Percentiles rank a stretch among this genome's conserved stretches.
phyloP scores from a whole-genome alignment of 2,329 filamentous ascomycete species.

The Colletotrichum viniferum region DNA sequence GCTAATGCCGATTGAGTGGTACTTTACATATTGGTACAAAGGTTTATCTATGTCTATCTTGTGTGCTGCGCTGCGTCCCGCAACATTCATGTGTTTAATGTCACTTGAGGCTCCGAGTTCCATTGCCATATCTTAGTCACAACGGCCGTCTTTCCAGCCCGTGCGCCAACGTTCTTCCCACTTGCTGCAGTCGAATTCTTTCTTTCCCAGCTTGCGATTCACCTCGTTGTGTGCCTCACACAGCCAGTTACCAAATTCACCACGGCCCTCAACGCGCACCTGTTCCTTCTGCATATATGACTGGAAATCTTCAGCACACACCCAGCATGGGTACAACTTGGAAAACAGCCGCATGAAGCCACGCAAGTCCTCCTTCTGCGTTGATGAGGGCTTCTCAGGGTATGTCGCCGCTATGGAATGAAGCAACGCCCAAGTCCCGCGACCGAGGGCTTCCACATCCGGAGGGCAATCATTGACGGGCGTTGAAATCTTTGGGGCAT shows the following conservation, averaged over 20 bases:
- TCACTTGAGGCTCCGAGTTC: background rate
- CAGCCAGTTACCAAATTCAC: conserved; percentile 81
- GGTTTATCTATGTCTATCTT: background rate
- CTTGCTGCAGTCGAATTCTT: conserved; percentile 82
- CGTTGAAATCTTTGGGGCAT: conserved; percentile 34
- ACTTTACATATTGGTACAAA: background rate
- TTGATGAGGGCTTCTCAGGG: conserved; percentile 68
- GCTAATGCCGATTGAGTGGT: background rate
- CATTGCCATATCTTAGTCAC: conserved; percentile 44
- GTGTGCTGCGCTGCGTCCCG: background rate
- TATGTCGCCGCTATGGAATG: conserved; percentile 92
- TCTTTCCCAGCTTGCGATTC: conserved; percentile 89
- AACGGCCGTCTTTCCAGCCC: conserved; percentile 77
- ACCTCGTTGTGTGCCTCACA: conserved; percentile 89
- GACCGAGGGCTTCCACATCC: conserved; percentile 86
- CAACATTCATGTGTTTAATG: background rate
- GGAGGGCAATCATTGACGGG: conserved; percentile 77
- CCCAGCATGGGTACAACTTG: conserved; percentile 92
- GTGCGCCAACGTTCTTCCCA: conserved; percentile 97
- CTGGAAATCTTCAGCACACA: conserved; percentile 91
- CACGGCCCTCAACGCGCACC: conserved; percentile 61
- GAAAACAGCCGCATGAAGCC: conserved; percentile 83
- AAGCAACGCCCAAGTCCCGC: conserved; percentile 90
- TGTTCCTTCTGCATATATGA: conserved; percentile 76
- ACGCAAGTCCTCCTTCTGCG: conserved; percentile 76